phyloP scores from a whole-genome alignment of 441 rosid genomes.

The Macaranga tanarius region DNA sequence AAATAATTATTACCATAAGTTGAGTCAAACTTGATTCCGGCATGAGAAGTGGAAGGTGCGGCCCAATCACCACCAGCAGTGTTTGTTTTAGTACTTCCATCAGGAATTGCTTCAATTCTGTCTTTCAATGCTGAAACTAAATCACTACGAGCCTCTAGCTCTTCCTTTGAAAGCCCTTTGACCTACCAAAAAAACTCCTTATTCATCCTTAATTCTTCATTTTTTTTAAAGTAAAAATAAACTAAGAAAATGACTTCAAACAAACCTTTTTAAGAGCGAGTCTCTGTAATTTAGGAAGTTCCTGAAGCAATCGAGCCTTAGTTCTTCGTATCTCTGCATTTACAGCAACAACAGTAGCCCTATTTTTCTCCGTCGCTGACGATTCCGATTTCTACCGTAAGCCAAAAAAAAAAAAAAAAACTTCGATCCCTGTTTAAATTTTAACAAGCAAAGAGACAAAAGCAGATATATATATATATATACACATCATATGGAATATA shows the following conservation, averaged over 20 bases:
- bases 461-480: neutral
- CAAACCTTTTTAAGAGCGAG: constrained; percentile 79
- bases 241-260: neutral
- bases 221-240: neutral
- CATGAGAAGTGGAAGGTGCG: constrained; percentile 57
- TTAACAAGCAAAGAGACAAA: neutral
- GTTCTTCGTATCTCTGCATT: constrained; percentile 94
- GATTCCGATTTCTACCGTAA: constrained; percentile 64
- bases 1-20: constrained; percentile 48
- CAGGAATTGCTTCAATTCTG: constrained; percentile 81
- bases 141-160: constrained; percentile 78
- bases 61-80: constrained; percentile 63
- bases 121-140: constrained; percentile 74
- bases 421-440: neutral
- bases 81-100: constrained; percentile 68
- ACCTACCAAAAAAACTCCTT: constrained; percentile 42
- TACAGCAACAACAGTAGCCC: constrained; percentile 76
- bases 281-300: constrained; percentile 84
- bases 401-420: neutral
- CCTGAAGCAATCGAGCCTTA: constrained; percentile 81
- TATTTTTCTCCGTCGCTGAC: constrained; percentile 63
- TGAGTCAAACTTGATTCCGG: constrained; percentile 79
- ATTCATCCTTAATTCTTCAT: neutral
- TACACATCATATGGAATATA: too few species aligned
- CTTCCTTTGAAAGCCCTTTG: constrained; percentile 80